These are phyloP conservation scores for Colletotrichum liriopes DNA, from an alignment of 2,329 filamentous ascomycete genomes.

Conservation along the genomic window DNA sequence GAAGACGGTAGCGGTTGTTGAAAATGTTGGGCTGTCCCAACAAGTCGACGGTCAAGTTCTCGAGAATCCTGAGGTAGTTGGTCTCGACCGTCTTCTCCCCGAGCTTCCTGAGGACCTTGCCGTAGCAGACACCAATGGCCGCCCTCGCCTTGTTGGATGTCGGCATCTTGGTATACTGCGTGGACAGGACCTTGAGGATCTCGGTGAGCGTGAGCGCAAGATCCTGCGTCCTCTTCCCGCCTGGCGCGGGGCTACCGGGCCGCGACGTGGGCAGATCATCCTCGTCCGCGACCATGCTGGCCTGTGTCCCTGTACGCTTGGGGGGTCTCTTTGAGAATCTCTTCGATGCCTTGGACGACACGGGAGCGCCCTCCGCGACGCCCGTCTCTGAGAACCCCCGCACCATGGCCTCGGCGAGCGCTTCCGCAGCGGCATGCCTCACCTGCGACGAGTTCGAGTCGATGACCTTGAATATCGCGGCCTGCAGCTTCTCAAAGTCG, in stretches of 20 bases:
- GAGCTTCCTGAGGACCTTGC: conserved; percentile 82
- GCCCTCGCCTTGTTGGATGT: conserved; percentile 87
- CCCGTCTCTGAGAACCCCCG: conserved; percentile 81
- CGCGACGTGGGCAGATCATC: conserved; percentile 76
- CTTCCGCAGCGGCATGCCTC: conserved; percentile 88
- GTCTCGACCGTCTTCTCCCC: conserved; percentile 87
- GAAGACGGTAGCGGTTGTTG: conserved; percentile 88
- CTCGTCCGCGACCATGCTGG: conserved; percentile 77
- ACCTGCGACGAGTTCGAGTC: conserved; percentile 84
- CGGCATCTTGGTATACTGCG: conserved; percentile 83
- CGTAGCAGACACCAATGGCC: conserved; percentile 89
- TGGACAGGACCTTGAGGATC: conserved; percentile 83
- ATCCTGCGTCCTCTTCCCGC: conserved; percentile 78
- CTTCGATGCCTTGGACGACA: conserved; percentile 72
- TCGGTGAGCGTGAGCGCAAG: conserved; percentile 83
- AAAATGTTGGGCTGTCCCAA: conserved; percentile 82
- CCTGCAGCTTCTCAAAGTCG: conserved; percentile 92
- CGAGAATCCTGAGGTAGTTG: conserved; percentile 85
- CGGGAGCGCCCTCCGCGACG: conserved; percentile 60
- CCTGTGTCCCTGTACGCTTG: conserved; percentile 73
- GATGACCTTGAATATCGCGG: conserved; percentile 86
- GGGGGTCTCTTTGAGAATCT: conserved; percentile 74
- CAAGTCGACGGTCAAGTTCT: conserved; percentile 85
- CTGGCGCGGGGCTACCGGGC: conserved; percentile 80
- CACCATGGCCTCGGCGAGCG: conserved; percentile 85